Evolutionary conservation across 495 filamentous ascomycete genomes (phyloP).

Genomic region (Haplographium delicatum): DNA sequence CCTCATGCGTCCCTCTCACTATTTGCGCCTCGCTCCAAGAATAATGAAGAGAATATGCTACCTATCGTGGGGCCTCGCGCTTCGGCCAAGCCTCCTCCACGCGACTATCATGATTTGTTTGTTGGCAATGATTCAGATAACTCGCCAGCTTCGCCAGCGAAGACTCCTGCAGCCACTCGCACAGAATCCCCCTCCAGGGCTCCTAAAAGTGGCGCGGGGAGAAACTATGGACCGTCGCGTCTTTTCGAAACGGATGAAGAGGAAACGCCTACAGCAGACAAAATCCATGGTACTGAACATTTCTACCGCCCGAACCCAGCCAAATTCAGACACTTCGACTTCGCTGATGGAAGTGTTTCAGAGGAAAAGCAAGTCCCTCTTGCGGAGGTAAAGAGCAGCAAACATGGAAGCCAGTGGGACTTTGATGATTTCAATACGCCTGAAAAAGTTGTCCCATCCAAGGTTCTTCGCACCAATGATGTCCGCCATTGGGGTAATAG

Average conservation of each 20-base stretch:
- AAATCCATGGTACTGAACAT: conserved; percentile 31
- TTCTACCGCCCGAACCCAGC: conserved; percentile 58
- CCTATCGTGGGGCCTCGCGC: conserved; percentile 48
- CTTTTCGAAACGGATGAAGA: conserved; percentile 58
- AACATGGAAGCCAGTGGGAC: conserved; percentile 68
- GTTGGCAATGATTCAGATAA: conserved; percentile 36
- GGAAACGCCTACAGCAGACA: conserved; percentile 30
- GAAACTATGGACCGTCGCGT: conserved; percentile 64
- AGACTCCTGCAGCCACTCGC: conserved; percentile 28
- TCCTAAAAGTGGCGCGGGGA: conserved; percentile 61
- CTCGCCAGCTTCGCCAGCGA: conserved; percentile 24
- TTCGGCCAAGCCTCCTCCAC: conserved; percentile 56
- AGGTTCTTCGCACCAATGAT: conserved; percentile 48
- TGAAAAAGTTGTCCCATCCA: conserved; percentile 50
- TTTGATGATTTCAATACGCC: conserved; percentile 85
- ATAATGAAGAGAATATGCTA: conserved; percentile 34
- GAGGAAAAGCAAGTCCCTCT: conserved; percentile 35
- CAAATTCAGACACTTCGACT: conserved; percentile 85
- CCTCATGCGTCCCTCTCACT: conserved; percentile 75
- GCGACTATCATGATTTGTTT: conserved; percentile 61
- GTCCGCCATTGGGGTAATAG: conserved; percentile 69
- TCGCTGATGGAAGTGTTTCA: conserved; percentile 57
- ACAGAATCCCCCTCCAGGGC: conserved; percentile 35
- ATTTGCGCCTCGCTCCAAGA: conserved; percentile 58
- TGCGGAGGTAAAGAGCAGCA: conserved; percentile 44